phyloP scores from a whole-genome alignment of 306 rosid genomes.

The Cicer cuneatum region DNA sequence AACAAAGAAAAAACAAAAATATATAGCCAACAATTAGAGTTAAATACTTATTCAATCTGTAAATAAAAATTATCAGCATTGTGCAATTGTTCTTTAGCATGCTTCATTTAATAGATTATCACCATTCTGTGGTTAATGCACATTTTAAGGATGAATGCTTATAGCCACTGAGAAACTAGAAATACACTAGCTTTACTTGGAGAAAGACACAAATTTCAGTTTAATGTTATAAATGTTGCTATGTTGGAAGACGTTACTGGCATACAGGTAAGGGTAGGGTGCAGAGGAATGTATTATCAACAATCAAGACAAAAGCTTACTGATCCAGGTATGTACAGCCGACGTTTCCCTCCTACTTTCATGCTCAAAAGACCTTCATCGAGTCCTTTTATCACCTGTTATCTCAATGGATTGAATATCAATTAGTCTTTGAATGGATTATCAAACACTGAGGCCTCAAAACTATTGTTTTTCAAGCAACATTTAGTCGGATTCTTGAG shows the following conservation, averaged over 20 bases:
- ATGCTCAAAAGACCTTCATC: slow-evolving; percentile 92
- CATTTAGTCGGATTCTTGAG: slow-evolving; percentile 12
- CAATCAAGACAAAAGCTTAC: slow-evolving; percentile 60
- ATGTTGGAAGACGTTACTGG: slow-evolving; percentile 23
- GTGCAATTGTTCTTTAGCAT: not conserved
- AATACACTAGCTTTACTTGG: slow-evolving; percentile 1
- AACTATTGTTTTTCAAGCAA: not conserved
- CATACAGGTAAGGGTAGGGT: slow-evolving; percentile 9
- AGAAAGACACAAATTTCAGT: slow-evolving; percentile 8
- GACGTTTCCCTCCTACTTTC: slow-evolving; percentile 92
- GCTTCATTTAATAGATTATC: slow-evolving; percentile 13
- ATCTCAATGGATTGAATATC: slow-evolving; percentile 41
- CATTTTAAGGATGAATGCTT: slow-evolving; percentile 22
- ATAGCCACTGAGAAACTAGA: slow-evolving; percentile 7
- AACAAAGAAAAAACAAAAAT: slow-evolving; percentile 25
- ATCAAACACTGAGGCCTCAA: slow-evolving; percentile 1
- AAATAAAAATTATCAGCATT: slow-evolving; percentile 23
- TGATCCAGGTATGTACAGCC: slow-evolving; percentile 88
- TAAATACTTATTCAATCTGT: not conserved
- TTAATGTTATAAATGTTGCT: slow-evolving; percentile 15
- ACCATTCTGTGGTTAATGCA: slow-evolving; percentile 25
- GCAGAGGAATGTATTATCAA: slow-evolving; percentile 17
- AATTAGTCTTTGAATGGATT: slow-evolving; percentile 24
- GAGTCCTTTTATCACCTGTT: slow-evolving; percentile 96
- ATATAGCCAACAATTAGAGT: slow-evolving; percentile 23